Evolutionary conservation across 2,329 filamentous ascomycete genomes (phyloP), one percentile per base, ranked within the genome.

Genomic region (Berkeleyomyces basicola): DNA sequence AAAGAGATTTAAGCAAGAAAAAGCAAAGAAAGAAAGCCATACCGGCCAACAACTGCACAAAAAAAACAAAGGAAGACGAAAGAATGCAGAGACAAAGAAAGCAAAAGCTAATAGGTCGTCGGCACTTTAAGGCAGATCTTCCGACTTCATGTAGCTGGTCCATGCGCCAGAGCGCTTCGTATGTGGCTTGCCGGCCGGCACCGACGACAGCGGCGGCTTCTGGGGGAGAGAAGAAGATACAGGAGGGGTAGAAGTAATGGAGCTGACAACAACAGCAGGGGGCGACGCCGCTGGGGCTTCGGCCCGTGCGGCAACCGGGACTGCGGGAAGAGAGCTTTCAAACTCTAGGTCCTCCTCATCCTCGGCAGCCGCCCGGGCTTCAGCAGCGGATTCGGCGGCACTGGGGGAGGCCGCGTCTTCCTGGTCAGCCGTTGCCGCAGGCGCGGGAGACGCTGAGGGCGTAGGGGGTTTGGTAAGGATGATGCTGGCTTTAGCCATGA

Each of bases 201-300:
- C 64, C 59, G 53, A 58, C 46, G 61, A 65, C 42, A 51, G 59
- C 40, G 55, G 63, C 9, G 57, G 66, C 55, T 43, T 59, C 49
- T 61, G 65, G 31, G 62, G 65, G 51, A 64, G 61, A 40, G 47
- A 58, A 49, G 72, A 74, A 33, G 68, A 61, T 46, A 72, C 72
- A 46, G 67, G 71, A 43, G 71, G 69, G 33, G 47, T 10, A 16
- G 14, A 23, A 31, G 47, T 31, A 10, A 1, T 31, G 47, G 47
- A 39, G 33, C 51, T 37, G 74, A 73, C 16, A 74, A 67, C 14
- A 74, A 75, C 39, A 55, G 51, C 51, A 2, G 51, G 33, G 23
- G 73, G 68, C 31, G 71, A 72, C 14, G 73, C 71, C 51, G 73
- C 72, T 42, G 74, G 74, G 44, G 75, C 70, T n/a, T 71, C 61